Base-by-base conservation (phyloP, 768 basidiomycete species). In the Heimioporus sp. region DNA sequence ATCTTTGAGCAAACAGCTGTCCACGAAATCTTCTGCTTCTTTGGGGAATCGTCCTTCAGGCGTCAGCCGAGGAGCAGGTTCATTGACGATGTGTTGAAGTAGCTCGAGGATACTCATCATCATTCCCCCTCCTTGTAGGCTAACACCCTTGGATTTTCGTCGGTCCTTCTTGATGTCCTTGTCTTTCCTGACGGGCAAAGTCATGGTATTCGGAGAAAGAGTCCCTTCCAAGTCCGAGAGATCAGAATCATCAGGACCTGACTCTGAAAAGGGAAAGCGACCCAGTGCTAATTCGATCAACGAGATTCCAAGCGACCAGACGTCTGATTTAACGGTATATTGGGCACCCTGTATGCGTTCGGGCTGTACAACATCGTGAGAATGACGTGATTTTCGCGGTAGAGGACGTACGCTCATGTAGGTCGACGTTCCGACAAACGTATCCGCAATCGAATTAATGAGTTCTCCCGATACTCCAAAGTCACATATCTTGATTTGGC, bases 401-500 rank as follows among this genome's bases (percentile, higher is more conserved):
- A 47, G 41, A 19, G 50, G 42, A 82, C 86, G 65, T 72, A 98
- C 97, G 61, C 97, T 98, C 96, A 98, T 99, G 69, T 99, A 99
- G 5, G 95, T 98, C 55, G 91, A 94, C 13, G 97, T 99, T 28
- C 97, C 96, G 36, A 99, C 97, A 66, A 98, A 99, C 1, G 97
- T 98, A 72, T 98, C 95, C 35, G 97, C 97, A 56, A 98, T 96
- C 9, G 92, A 95, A 73, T 98, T 98, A 73, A 98, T 96, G 62
- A 99, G 80, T 69, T 99, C 97, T 32, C 97, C 97, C 2, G 95
- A 98, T 8, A 99, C 97, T 36, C 97, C 97, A 68, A 98, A 99
- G 71, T 99, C 97, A 65, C 96, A 98, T 49, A 99, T 95, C 76
- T 99, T 99, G 80, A 98, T 95, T 61, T 97, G 86, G 30, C 97